Percentiles rank a stretch among this genome's conserved stretches.
Evolutionary conservation across 1,284 basidiomycete species (phyloP).

Genomic region (Coniferiporia weirii): DNA sequence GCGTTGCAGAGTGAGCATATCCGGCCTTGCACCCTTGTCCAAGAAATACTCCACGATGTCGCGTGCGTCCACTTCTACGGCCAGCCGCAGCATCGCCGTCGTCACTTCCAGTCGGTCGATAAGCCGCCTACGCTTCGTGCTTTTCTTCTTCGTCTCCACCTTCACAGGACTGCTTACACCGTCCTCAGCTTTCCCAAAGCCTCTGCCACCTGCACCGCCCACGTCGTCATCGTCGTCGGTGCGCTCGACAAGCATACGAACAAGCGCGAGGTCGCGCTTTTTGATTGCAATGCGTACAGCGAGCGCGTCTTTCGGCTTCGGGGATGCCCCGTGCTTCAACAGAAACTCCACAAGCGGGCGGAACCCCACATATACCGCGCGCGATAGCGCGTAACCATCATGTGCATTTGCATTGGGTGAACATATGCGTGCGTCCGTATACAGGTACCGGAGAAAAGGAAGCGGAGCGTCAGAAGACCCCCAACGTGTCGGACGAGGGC

Average conservation of each 20-base stretch:
- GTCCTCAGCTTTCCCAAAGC: not conserved
- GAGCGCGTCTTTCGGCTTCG: conserved; percentile 51
- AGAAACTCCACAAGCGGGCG: conserved; percentile 63
- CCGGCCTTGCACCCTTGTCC: conserved; percentile 73
- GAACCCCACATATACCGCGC: conserved; percentile 64
- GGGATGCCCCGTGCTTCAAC: conserved; percentile 67
- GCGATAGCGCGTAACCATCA: conserved; percentile 73
- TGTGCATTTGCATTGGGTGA: conserved; percentile 52
- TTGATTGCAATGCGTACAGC: conserved; percentile 73
- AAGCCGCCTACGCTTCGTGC: conserved; percentile 46
- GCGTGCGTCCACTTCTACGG: conserved; percentile 55
- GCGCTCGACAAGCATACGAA: conserved; percentile 71
- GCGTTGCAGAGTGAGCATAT: conserved; percentile 58
- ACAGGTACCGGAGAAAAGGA: conserved; percentile 57
- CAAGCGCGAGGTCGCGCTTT: conserved; percentile 58
- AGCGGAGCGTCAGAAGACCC: conserved; percentile 47
- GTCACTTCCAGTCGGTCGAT: conserved; percentile 56
- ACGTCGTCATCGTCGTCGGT: conserved; percentile 22
- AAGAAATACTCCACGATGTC: conserved; percentile 73
- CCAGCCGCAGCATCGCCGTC: conserved; percentile 54
- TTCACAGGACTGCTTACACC: conserved; percentile 1
- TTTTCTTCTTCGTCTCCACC: conserved; percentile 19
- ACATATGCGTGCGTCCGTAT: conserved; percentile 29
- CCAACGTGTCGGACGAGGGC: conserved; percentile 32
- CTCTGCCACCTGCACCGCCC: not conserved